phyloP scores from a whole-genome alignment of 768 basidiomycete species.

The Lanmaoa pseudosensibilis region DNA sequence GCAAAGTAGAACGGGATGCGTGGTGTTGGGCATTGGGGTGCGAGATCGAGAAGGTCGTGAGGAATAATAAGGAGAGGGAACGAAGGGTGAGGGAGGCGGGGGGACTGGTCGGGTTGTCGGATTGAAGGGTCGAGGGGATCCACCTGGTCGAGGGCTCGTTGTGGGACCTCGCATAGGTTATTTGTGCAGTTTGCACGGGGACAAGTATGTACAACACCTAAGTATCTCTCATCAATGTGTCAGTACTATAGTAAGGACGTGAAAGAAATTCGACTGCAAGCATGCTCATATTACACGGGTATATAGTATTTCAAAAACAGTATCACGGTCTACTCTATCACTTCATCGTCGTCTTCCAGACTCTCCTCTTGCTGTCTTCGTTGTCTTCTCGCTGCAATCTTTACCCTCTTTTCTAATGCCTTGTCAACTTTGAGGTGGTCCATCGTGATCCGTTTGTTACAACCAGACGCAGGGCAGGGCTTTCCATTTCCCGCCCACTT shows the following conservation, averaged over 20 bases:
- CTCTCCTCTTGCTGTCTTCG: slow-evolving; percentile 40
- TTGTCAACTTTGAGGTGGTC: slow-evolving; percentile 53
- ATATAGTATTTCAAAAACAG: slow-evolving; percentile 1
- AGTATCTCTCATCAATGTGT: background rate
- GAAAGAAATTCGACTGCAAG: background rate
- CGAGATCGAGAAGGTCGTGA: slow-evolving; percentile 81
- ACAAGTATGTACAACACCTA: background rate
- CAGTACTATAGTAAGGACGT: background rate
- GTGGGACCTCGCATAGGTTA: background rate
- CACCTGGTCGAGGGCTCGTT: background rate
- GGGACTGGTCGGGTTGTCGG: slow-evolving; percentile 41
- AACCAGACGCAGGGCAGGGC: slow-evolving; percentile 74
- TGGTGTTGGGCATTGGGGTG: slow-evolving; percentile 95
- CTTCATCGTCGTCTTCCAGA: slow-evolving; percentile 41
- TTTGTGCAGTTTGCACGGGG: background rate
- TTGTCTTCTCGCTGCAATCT: slow-evolving; percentile 53
- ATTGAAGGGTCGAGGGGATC: slow-evolving; percentile 6
- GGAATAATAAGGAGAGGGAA: slow-evolving; percentile 64
- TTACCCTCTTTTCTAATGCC: slow-evolving; percentile 62
- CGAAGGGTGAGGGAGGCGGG: slow-evolving; percentile 64
- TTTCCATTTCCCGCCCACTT: slow-evolving; percentile 34
- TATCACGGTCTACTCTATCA: slow-evolving; percentile 48
- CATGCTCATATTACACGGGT: slow-evolving; percentile 11
- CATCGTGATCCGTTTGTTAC: slow-evolving; percentile 56
- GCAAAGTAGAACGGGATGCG: slow-evolving; percentile 83